Evolutionary conservation across 257 asterid species (phyloP).

Genomic region (Plectranthus barbatus): DNA sequence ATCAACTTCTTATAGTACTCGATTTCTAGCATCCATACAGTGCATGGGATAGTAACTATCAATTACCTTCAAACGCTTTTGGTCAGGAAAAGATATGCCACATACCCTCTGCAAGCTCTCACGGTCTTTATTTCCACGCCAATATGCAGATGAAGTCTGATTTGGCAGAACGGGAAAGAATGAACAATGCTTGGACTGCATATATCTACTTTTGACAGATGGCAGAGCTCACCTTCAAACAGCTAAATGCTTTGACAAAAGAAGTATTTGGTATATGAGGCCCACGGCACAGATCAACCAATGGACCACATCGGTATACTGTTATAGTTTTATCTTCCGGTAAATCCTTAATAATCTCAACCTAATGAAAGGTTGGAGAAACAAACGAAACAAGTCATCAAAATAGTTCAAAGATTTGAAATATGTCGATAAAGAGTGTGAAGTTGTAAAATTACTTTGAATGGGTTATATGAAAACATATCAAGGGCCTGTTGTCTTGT

Average conservation of each 20-base stretch:
- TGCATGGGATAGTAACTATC: background rate
- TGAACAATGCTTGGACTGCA: background rate
- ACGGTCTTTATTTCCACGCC: too few relatives aligned
- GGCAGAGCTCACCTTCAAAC: constrained; percentile 64
- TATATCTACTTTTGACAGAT: background rate
- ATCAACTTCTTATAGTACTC: background rate
- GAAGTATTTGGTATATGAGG: constrained; percentile 97
- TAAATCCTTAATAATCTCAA: constrained; percentile 85
- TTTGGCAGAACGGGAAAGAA: constrained; percentile 9
- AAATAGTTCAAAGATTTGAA: background rate
- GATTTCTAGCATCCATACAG: background rate
- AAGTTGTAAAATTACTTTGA: constrained; percentile 46
- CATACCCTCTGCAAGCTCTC: constrained; percentile 98
- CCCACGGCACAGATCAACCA: constrained; percentile 97
- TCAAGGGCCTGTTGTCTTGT: too few relatives aligned
- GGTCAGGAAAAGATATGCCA: constrained; percentile 88
- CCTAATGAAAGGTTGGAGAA: constrained; percentile 35
- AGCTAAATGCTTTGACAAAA: too few relatives aligned
- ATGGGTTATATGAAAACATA: too few relatives aligned
- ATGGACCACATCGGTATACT: constrained; percentile 94
- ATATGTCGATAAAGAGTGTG: background rate
- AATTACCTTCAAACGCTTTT: too few relatives aligned
- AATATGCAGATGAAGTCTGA: constrained; percentile 98
- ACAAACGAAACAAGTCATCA: background rate
- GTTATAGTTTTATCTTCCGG: constrained; percentile 93